Evolutionary conservation across 306 rosid genomes (phyloP).

Genomic region (Vachellia collinsii): DNA sequence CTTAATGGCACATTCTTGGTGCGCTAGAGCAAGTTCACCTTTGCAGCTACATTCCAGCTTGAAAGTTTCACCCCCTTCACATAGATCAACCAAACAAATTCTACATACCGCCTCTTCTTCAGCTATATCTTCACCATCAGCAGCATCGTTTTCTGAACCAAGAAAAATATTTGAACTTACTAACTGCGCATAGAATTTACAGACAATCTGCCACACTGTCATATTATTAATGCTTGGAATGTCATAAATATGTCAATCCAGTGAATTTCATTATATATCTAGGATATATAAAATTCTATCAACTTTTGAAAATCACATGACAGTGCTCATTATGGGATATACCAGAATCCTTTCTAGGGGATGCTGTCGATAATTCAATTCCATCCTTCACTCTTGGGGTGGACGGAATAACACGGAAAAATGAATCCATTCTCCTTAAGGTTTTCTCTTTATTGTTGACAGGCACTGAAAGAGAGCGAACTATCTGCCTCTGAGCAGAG

Average conservation of each 20-base stretch:
- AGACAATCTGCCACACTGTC: background rate
- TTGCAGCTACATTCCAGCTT: slow-evolving; percentile 99
- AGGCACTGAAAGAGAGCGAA: slow-evolving; percentile 96
- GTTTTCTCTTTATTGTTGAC: slow-evolving; percentile 60
- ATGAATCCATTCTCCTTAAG: slow-evolving; percentile 86
- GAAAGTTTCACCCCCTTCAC: slow-evolving; percentile 98
- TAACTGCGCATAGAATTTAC: slow-evolving; percentile 1
- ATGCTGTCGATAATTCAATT: slow-evolving; percentile 39
- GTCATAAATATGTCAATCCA: background rate
- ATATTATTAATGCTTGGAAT: slow-evolving; percentile 22
- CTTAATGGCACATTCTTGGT: slow-evolving; percentile 92
- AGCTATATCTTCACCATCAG: slow-evolving; percentile 85
- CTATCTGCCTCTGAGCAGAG: slow-evolving; percentile 57
- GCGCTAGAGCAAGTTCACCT: slow-evolving; percentile 99
- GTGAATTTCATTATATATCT: background rate
- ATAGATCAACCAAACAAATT: slow-evolving; percentile 83
- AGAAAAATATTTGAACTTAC: slow-evolving; percentile 30
- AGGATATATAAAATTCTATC: slow-evolving; percentile 24
- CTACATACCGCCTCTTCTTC: slow-evolving; percentile 98
- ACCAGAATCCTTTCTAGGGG: slow-evolving; percentile 70
- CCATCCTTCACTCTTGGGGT: slow-evolving; percentile 84
- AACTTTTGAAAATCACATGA: slow-evolving; percentile 23
- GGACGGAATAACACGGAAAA: slow-evolving; percentile 84
- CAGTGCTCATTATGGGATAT: slow-evolving; percentile 35
- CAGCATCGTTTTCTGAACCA: slow-evolving; percentile 62